phyloP scores from a whole-genome alignment of 1,284 basidiomycete species.

The Sutorius eximius region DNA sequence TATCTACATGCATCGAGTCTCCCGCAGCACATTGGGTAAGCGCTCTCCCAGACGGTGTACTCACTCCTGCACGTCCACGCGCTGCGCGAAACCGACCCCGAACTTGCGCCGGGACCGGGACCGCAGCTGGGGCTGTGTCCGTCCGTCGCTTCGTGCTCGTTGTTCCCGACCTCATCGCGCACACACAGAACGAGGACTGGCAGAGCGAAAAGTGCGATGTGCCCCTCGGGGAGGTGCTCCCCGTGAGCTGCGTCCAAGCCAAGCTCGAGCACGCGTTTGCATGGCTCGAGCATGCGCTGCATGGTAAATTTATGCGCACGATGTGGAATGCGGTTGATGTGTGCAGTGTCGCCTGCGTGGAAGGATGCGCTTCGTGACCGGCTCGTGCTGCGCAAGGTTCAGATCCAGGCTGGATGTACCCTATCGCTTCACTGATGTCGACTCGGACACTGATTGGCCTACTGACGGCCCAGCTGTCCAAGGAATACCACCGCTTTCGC shows the following conservation, averaged over 20 bases:
- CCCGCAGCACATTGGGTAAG: constrained; percentile 74
- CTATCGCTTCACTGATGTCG: constrained; percentile 2
- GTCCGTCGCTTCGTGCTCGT: too few relatives aligned
- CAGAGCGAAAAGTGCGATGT: constrained; percentile 85
- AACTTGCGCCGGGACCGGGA: constrained; percentile 39
- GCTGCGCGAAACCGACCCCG: constrained; percentile 59
- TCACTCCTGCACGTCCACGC: constrained; percentile 80
- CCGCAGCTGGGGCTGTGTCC: constrained; percentile 8
- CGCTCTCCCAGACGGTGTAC: constrained; percentile 83
- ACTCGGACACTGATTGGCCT: constrained; percentile 43
- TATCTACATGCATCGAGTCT: constrained; percentile 18
- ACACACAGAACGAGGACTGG: constrained; percentile 77
- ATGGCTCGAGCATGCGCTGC: constrained; percentile 48
- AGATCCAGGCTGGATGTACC: constrained; percentile 1
- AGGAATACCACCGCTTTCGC: constrained; percentile 25
- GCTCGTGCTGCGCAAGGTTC: constrained; percentile 59
- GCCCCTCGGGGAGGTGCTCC: constrained; percentile 69
- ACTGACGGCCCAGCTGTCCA: constrained; percentile 38
- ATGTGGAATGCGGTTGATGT: neutral
- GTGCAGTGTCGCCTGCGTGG: constrained; percentile 43
- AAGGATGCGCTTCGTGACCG: constrained; percentile 51
- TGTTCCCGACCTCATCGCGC: too few relatives aligned
- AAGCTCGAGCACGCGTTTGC: constrained; percentile 60
- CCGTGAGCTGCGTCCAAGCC: constrained; percentile 57
- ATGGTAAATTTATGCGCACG: constrained; percentile 34